A percentile compares a stretch with the other conserved stretches of the same genome.
phyloP scores from a whole-genome alignment of 306 rosid genomes.

The Pueraria montana region DNA sequence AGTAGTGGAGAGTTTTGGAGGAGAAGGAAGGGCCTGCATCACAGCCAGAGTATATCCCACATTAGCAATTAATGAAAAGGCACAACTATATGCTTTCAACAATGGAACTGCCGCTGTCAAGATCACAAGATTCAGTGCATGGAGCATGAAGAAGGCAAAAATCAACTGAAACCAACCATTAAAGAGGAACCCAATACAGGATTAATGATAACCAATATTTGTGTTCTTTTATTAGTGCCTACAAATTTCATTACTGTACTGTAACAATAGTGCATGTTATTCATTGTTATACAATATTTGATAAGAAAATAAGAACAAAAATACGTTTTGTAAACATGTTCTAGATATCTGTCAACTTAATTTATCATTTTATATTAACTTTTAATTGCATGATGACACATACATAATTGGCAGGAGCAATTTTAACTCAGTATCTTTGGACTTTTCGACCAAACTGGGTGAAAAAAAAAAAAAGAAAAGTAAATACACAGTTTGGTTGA shows the following conservation, averaged over 20 bases:
- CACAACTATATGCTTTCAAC: conserved; percentile 71
- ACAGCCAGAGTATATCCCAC: conserved; percentile 92
- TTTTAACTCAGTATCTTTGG: no score
- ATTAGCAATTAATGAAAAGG: conserved; percentile 63
- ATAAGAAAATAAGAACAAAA: background rate
- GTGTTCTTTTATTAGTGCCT: background rate
- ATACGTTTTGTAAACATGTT: background rate
- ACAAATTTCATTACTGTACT: background rate
- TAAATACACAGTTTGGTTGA: no score
- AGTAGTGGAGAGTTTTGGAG: conserved; percentile 82
- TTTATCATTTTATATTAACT: background rate
- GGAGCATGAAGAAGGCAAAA: conserved; percentile 79
- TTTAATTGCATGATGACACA: background rate
- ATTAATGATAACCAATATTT: conserved; percentile 16
- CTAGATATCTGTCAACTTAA: background rate
- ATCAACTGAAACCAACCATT: conserved; percentile 47
- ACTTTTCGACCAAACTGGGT: no score
- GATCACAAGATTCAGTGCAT: conserved; percentile 69
- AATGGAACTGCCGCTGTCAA: conserved; percentile 68
- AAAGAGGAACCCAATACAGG: background rate
- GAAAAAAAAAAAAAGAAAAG: no score
- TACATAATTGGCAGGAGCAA: no score
- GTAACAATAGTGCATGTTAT: background rate
- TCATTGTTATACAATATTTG: conserved; percentile 4
- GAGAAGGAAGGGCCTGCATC: conserved; percentile 73